These are phyloP conservation scores for Spizellomyces sp. DNA, from an alignment of 192 early-diverging fungal species.

Conservation along the genomic window DNA sequence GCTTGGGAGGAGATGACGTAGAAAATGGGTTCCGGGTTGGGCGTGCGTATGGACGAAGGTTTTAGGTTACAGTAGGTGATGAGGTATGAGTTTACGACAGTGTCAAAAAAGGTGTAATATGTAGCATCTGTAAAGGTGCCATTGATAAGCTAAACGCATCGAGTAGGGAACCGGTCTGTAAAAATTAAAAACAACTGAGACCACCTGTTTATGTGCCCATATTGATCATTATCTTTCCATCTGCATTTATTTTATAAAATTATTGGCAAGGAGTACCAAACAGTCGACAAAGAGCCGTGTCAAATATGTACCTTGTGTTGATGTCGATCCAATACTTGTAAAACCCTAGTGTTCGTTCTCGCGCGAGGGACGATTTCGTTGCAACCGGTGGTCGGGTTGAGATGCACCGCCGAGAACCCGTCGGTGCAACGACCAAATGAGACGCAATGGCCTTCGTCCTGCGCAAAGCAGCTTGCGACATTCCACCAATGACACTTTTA, in stretches of 20 bases:
- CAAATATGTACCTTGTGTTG: too few species aligned
- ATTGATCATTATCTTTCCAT: slow-evolving; percentile 66
- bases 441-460: too few species aligned
- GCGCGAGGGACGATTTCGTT: too few species aligned
- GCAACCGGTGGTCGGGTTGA: too few species aligned
- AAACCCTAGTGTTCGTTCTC: too few species aligned
- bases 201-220: slow-evolving; percentile 59
- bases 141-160: background rate
- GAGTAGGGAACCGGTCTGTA: background rate
- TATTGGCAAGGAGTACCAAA: too few species aligned
- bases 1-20: slow-evolving; percentile 20
- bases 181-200: background rate
- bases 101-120: slow-evolving; percentile 62
- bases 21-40: background rate
- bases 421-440: too few species aligned
- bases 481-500: too few species aligned
- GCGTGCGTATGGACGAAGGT: slow-evolving; percentile 2
- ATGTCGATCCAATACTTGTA: too few species aligned
- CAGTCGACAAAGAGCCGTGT: too few species aligned
- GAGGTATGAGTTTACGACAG: slow-evolving; percentile 57
- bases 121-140: slow-evolving; percentile 32
- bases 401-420: too few species aligned
- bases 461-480: too few species aligned
- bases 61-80: slow-evolving; percentile 41
- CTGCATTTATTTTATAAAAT: background rate